A percentile compares a stretch with the other conserved stretches of the same genome.
Conservation (phyloP, 371 early-diverging fungal species). For the Rhizopus arrhizus region DNA sequence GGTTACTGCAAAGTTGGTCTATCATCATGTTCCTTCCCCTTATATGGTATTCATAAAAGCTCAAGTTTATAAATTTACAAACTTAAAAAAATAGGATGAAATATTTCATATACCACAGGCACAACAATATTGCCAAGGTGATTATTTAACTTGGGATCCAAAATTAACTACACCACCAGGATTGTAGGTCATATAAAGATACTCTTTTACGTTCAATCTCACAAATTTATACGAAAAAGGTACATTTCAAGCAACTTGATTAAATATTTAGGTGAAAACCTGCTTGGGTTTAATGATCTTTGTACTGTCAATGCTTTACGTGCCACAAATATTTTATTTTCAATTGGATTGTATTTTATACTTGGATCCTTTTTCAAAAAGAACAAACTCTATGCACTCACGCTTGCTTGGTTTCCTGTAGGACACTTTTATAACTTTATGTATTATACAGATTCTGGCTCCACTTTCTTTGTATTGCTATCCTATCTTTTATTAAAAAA, state of each 20-base stretch:
- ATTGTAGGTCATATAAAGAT: slow-evolving; percentile 60
- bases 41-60: slow-evolving; percentile 58
- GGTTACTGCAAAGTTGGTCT: slow-evolving; percentile 27
- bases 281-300: slow-evolving; percentile 15
- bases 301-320: slow-evolving; percentile 63
- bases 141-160: slow-evolving; percentile 80
- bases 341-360: slow-evolving; percentile 52
- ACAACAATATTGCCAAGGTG: slow-evolving; percentile 78
- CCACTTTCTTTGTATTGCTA: slow-evolving; percentile 76
- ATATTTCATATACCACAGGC: slow-evolving; percentile 93
- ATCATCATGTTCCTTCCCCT: slow-evolving; percentile 48
- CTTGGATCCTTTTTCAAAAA: slow-evolving; percentile 37
- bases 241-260: slow-evolving; percentile 50
- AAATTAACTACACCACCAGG: slow-evolving; percentile 97
- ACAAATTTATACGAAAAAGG: slow-evolving; percentile 20
- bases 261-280: slow-evolving; percentile 6
- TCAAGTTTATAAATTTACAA: not conserved
- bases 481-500: slow-evolving; percentile 64
- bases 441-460: slow-evolving; percentile 93
- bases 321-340: slow-evolving; percentile 61
- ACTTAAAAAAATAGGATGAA: slow-evolving; percentile 73
- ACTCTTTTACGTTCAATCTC: not conserved
- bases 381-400: slow-evolving; percentile 51
- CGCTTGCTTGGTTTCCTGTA: slow-evolving; percentile 76
- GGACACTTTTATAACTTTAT: slow-evolving; percentile 81